Conservation (phyloP, 495 filamentous ascomycete species). For the Xeromyces bisporus region DNA sequence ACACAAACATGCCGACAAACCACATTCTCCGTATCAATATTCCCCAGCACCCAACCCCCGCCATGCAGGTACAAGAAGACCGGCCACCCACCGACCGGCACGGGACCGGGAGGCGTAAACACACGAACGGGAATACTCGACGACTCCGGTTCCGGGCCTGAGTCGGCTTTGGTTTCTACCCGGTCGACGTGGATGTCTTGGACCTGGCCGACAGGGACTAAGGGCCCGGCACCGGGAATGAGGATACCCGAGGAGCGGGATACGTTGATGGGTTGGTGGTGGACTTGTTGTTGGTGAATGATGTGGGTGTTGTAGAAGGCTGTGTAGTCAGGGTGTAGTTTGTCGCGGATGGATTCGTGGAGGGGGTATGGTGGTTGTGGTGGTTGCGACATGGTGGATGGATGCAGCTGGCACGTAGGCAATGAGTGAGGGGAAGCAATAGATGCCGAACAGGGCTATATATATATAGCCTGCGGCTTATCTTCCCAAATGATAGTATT, state of each 20-base stretch:
- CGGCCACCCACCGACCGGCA: conserved; percentile 33
- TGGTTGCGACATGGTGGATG: conserved; percentile 13
- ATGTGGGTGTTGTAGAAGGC: conserved; percentile 38
- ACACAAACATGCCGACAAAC: conserved; percentile 39
- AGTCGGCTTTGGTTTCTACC: conserved; percentile 26
- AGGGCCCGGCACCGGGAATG: conserved; percentile 36
- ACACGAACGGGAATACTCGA: conserved; percentile 28
- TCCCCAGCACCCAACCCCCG: conserved; percentile 42
- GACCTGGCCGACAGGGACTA: conserved; percentile 31
- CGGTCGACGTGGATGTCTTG: conserved; percentile 30
- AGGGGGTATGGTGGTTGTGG: conserved; percentile 38
- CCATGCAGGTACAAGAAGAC: conserved; percentile 42
- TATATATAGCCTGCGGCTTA: no score
- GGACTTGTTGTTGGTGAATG: conserved; percentile 30
- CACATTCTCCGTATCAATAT: conserved; percentile 40
- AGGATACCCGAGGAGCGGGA: conserved; percentile 34
- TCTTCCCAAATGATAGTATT: no score
- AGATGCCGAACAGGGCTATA: no score
- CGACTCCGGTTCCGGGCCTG: no score
- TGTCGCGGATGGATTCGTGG: conserved; percentile 29
- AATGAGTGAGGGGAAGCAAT: no score
- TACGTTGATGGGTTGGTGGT: conserved; percentile 35
- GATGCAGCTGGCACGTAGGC: no score
- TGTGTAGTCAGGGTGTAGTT: conserved; percentile 34
- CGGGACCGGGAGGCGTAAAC: conserved; percentile 30